Base-by-base conservation (phyloP, 139 green algal genomes). In the Micractinium conductrix region DNA sequence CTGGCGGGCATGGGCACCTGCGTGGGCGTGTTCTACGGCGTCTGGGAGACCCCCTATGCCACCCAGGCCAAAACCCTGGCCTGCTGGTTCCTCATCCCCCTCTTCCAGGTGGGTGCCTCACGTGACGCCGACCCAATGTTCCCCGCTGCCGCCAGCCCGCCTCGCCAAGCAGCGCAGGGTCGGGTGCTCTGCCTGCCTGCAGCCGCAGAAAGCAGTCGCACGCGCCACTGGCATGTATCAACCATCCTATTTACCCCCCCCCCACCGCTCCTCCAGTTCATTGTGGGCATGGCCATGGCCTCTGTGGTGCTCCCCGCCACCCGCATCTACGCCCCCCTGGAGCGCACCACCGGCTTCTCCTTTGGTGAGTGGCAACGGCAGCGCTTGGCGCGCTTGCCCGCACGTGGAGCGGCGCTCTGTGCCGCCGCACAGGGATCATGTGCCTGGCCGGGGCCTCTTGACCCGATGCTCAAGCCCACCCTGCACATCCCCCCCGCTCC, bases 261-360 rank as follows among this genome's bases (percentile, higher is more conserved):
- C n/a, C n/a, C n/a, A n/a, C n/a, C 26, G 26, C 43, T 78, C 6
- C 28, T 78, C 14, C 72, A 79, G 35, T 33, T 10, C 14, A 16
- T 72, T 37, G 37, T 72, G n/a, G 65, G 65, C 33, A 17, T 72
- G 6, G 65, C 65, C 65, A 72, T 72, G 65, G 65, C 38, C 68
- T 42, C 44, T 60, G 72, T 62, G 1, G 72, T 38, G 43, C 72
- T 79, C 43, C 72, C 72, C 28, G 14, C 30, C 43, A 79, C 72
- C 0, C 72, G 72, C 72, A 79, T 79, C 30, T 79, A 79, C 26
- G 30, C 40, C 9, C 72, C 72, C 30, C 72, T 79, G 43, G 72
- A 79, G 72, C 72, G 72, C 43, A 79, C 72, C 72, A 79, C 72
- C 5, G 72, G 72, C 28, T 76, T 76, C 40, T 76, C 69, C 40